phyloP scores from a whole-genome alignment of 306 rosid genomes.

The Oxytropis ochrocephala region DNA sequence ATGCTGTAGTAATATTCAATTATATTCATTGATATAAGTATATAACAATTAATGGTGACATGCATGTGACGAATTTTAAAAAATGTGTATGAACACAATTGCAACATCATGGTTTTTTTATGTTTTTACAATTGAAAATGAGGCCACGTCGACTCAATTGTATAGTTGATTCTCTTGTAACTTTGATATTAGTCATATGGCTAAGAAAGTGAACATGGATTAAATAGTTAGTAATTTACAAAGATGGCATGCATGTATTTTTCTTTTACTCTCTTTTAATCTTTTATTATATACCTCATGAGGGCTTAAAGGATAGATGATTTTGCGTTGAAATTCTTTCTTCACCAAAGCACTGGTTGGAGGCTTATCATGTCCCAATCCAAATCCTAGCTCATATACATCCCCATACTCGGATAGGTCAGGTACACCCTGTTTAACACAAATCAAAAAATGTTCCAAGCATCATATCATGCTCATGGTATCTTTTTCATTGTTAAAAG shows the following conservation, averaged over 20 bases:
- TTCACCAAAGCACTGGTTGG: slow-evolving; percentile 72
- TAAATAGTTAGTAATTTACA: slow-evolving; percentile 1
- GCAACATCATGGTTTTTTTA: too few relatives aligned
- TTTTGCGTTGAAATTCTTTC: slow-evolving; percentile 66
- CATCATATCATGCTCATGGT: not conserved
- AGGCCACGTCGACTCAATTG: too few relatives aligned
- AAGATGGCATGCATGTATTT: not conserved
- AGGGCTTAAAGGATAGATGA: slow-evolving; percentile 54
- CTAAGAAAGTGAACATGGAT: not conserved
- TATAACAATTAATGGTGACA: too few relatives aligned
- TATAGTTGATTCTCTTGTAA: not conserved
- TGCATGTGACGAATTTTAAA: too few relatives aligned
- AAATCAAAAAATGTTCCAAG: not conserved
- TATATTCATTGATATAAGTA: too few relatives aligned
- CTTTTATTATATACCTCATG: slow-evolving; percentile 43
- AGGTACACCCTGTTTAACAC: slow-evolving; percentile 56
- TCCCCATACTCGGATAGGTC: slow-evolving; percentile 76
- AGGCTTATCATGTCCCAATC: slow-evolving; percentile 59
- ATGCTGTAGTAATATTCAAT: too few relatives aligned
- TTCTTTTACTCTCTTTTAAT: not conserved
- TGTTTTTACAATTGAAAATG: too few relatives aligned
- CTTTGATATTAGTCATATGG: not conserved
- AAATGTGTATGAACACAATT: too few relatives aligned
- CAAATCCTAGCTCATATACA: slow-evolving; percentile 57
- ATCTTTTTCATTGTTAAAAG: not conserved